These are phyloP conservation scores for Trapa incisa DNA, from an alignment of 345 rosid genomes.

Conservation along the genomic window DNA sequence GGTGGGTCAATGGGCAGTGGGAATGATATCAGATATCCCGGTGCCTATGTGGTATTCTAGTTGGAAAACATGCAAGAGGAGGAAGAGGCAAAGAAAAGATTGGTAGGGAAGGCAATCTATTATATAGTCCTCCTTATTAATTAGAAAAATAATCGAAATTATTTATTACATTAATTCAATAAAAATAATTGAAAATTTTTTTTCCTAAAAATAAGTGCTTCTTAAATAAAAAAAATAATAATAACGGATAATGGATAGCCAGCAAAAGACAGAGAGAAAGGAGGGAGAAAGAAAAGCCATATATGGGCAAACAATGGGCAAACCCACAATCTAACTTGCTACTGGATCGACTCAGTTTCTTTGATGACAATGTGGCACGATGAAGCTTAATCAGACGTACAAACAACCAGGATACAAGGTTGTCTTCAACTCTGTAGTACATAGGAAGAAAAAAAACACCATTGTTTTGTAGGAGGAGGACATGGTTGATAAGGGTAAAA, in stretches of 20 bases:
- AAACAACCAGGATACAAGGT: not conserved
- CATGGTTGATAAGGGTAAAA: too few relatives aligned
- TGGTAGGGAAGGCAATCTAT: not conserved
- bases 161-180: too few relatives aligned
- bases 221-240: too few relatives aligned
- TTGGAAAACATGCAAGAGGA: not conserved
- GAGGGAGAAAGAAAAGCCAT: not conserved
- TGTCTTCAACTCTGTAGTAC: too few relatives aligned
- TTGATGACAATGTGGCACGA: not conserved
- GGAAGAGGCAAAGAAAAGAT: not conserved
- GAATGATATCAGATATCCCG: not conserved
- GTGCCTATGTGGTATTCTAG: not conserved
- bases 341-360: not conserved
- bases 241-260: too few relatives aligned
- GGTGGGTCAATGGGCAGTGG: slow-evolving; percentile 1
- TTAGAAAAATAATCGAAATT: too few relatives aligned
- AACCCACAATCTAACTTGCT: not conserved
- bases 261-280: too few relatives aligned
- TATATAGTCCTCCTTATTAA: too few relatives aligned
- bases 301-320: not conserved
- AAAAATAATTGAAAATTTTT: too few relatives aligned
- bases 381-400: not conserved
- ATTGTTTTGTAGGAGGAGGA: too few relatives aligned
- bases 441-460: too few relatives aligned
- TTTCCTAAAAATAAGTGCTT: too few relatives aligned